A percentile compares a stretch with the other conserved stretches of the same genome.
Conservation (phyloP, 306 rosid genomes). For the Mimosa pudica region DNA sequence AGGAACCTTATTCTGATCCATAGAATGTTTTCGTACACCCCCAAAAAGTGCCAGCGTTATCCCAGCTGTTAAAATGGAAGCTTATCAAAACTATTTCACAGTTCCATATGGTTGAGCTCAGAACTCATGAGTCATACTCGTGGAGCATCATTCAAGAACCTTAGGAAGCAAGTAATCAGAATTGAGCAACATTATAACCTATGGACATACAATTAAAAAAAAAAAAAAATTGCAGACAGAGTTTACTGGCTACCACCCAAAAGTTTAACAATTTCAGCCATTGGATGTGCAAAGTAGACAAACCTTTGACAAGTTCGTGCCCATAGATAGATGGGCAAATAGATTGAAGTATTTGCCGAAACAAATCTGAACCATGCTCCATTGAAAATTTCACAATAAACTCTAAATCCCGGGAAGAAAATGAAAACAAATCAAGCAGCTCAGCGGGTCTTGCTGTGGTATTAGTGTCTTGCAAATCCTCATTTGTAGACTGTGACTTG, state of each 20-base stretch:
- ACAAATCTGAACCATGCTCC: slow-evolving; percentile 82
- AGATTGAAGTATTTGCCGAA: slow-evolving; percentile 87
- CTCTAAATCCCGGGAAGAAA: slow-evolving; percentile 89
- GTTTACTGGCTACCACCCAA: background rate
- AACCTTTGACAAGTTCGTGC: slow-evolving; percentile 98
- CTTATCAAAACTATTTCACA: slow-evolving; percentile 30
- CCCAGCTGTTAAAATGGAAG: slow-evolving; percentile 65
- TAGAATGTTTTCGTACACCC: slow-evolving; percentile 81
- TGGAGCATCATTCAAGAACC: slow-evolving; percentile 1
- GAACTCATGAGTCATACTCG: background rate
- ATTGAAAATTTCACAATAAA: slow-evolving; percentile 71
- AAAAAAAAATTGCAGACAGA: background rate
- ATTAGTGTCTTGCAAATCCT: slow-evolving; percentile 62
- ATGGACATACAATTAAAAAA: background rate
- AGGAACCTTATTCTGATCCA: slow-evolving; percentile 92
- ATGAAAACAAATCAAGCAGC: slow-evolving; percentile 71
- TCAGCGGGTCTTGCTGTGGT: slow-evolving; percentile 65
- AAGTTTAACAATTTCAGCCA: slow-evolving; percentile 11
- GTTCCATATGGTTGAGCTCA: slow-evolving; percentile 17
- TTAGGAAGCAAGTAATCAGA: slow-evolving; percentile 12
- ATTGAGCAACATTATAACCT: background rate
- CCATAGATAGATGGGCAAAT: slow-evolving; percentile 96
- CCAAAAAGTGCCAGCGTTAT: slow-evolving; percentile 86
- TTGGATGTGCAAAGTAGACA: slow-evolving; percentile 10
- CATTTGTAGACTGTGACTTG: slow-evolving; percentile 66